phyloP scores from a whole-genome alignment of 345 rosid genomes.

The Noccaea caerulescens region DNA sequence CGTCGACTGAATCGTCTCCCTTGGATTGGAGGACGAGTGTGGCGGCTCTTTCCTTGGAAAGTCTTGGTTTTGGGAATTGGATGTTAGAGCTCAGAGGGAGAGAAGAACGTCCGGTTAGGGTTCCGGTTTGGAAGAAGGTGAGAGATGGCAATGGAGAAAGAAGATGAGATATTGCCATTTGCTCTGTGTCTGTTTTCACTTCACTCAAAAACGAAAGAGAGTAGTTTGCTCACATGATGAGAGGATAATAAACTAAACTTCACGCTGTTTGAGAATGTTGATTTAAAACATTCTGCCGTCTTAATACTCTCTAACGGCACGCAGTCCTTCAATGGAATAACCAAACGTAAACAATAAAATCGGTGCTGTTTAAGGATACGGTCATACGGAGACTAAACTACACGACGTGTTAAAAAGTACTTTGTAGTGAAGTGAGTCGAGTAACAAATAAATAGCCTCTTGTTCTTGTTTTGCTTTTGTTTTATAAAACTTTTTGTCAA shows the following conservation, averaged over 20 bases:
- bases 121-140: conserved; percentile 37
- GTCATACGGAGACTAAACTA: background rate
- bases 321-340: background rate
- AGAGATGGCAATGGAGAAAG: conserved; percentile 45
- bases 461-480: conserved; percentile 27
- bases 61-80: conserved; percentile 24
- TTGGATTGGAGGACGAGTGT: conserved; percentile 54
- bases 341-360: background rate
- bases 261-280: background rate
- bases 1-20: conserved; percentile 64
- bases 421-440: conserved; percentile 1
- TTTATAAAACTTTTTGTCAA: background rate
- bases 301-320: background rate
- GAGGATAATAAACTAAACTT: conserved; percentile 41
- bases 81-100: conserved; percentile 37
- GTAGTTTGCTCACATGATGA: conserved; percentile 9
- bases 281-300: conserved; percentile 5
- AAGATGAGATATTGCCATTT: conserved; percentile 53
- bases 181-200: conserved; percentile 33
- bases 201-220: conserved; percentile 22
- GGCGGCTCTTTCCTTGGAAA: conserved; percentile 34
- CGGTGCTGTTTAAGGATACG: background rate
- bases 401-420: conserved; percentile 26
- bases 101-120: conserved; percentile 37
- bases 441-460: conserved; percentile 41